Conservation (phyloP, 176 grass and related monocot species). For the Bromus sterilis region DNA sequence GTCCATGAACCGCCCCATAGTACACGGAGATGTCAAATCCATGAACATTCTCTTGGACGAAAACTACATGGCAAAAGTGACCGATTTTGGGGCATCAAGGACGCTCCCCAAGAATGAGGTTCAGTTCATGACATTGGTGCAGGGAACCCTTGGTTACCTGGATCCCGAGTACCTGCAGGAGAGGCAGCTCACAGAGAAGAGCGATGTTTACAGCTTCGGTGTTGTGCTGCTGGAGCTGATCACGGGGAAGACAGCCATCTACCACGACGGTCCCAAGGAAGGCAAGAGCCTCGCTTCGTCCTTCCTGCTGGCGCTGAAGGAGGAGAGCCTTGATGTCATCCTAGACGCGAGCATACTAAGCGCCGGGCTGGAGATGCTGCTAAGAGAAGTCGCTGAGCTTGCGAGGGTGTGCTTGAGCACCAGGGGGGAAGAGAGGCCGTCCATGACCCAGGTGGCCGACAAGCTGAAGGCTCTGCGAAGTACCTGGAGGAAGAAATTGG, state of each 20-base stretch:
- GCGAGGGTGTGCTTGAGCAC: background rate
- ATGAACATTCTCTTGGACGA: background rate
- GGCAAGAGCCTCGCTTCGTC: background rate
- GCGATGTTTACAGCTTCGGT: background rate
- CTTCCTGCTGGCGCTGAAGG: background rate
- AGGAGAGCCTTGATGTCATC: background rate
- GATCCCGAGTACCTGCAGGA: slow-evolving; percentile 5
- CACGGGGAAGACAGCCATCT: background rate
- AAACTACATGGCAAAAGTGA: background rate
- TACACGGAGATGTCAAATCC: background rate
- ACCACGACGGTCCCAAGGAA: background rate
- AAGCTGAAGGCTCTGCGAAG: background rate
- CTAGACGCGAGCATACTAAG: background rate
- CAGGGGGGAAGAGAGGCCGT: background rate
- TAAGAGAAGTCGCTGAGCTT: background rate
- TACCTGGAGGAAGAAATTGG: background rate
- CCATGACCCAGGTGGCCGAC: background rate
- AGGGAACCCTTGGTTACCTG: background rate
- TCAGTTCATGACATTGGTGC: slow-evolving; percentile 9
- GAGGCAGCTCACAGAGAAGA: background rate
- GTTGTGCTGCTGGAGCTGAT: background rate
- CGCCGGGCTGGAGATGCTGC: background rate
- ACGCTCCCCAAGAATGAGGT: background rate
- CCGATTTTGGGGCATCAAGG: background rate
- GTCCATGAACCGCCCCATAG: background rate